Conservation (phyloP, 768 basidiomycete species). For the Daedalea quercina region DNA sequence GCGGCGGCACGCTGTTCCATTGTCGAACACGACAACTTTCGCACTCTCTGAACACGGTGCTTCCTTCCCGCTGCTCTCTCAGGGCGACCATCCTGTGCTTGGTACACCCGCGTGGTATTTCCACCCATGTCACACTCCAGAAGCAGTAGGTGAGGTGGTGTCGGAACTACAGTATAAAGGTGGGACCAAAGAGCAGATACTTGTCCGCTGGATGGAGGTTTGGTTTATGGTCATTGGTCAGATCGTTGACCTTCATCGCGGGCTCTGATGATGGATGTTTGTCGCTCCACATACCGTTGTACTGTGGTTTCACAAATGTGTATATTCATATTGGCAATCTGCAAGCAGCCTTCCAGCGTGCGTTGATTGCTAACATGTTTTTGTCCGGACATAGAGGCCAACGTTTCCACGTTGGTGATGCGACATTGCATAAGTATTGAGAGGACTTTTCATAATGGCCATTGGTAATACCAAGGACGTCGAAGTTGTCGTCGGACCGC, state of each 20-base stretch:
- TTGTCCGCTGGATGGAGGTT: conserved; percentile 53
- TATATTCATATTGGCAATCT: too few relatives aligned
- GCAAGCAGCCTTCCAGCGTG: too few relatives aligned
- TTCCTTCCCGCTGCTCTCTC: conserved; percentile 72
- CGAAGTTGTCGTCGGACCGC: background rate
- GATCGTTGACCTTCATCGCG: conserved; percentile 42
- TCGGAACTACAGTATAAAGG: conserved; percentile 32
- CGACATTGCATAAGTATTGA: too few relatives aligned
- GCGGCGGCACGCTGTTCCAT: conserved; percentile 37
- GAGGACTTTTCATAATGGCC: too few relatives aligned
- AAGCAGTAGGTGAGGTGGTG: conserved; percentile 64
- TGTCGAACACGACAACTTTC: conserved; percentile 42
- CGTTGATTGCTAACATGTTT: too few relatives aligned
- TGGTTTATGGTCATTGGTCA: conserved; percentile 77
- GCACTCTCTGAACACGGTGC: conserved; percentile 44
- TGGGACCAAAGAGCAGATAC: conserved; percentile 24
- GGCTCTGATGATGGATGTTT: background rate
- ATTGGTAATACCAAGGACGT: too few relatives aligned
- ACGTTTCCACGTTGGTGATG: too few relatives aligned
- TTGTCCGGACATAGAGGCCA: too few relatives aligned
- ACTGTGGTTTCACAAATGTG: too few relatives aligned
- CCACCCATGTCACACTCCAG: conserved; percentile 77
- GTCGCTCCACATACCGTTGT: too few relatives aligned
- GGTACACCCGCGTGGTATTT: conserved; percentile 77
- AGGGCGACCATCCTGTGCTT: conserved; percentile 80